Percentiles rank a stretch among this genome's conserved stretches.
Evolutionary conservation across 2,329 filamentous ascomycete species (phyloP).

Genomic region (Penicillium hesseltinei): DNA sequence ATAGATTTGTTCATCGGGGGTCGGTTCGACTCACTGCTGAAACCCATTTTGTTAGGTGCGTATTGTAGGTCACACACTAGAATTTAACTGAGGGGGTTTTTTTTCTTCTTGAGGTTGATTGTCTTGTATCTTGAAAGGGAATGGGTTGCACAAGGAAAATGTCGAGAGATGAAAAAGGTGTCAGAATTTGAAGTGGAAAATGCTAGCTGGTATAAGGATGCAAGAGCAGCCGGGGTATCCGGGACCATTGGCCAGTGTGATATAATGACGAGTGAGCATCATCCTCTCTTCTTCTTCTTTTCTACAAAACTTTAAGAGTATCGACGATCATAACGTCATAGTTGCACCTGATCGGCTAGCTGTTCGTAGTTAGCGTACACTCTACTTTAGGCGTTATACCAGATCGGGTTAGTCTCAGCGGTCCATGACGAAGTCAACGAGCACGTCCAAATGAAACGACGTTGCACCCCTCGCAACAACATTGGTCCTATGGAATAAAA

Average conservation of each 20-base stretch:
- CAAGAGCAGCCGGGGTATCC: conserved; percentile 21
- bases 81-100: not conserved
- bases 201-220: conserved; percentile 1
- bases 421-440: conserved; percentile 34
- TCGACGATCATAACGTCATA: conserved; percentile 37
- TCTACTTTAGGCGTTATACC: conserved; percentile 17
- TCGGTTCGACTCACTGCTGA: conserved; percentile 33
- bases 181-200: not conserved
- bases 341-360: conserved; percentile 26
- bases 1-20: not conserved
- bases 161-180: conserved; percentile 3
- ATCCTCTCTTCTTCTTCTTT: not conserved
- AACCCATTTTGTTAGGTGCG: conserved; percentile 20
- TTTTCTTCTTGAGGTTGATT: not conserved
- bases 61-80: not conserved
- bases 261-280: conserved; percentile 25
- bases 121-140: not conserved
- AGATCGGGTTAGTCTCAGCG: conserved; percentile 13
- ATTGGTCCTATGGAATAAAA: conserved; percentile 9
- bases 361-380: conserved; percentile 21
- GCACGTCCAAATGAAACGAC: conserved; percentile 17
- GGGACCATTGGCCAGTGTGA: conserved; percentile 12
- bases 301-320: not conserved
- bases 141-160: conserved; percentile 1
- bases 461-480: conserved; percentile 27